Conservation (phyloP, 2,329 filamentous ascomycete species). For the Aspergillus terreus region DNA sequence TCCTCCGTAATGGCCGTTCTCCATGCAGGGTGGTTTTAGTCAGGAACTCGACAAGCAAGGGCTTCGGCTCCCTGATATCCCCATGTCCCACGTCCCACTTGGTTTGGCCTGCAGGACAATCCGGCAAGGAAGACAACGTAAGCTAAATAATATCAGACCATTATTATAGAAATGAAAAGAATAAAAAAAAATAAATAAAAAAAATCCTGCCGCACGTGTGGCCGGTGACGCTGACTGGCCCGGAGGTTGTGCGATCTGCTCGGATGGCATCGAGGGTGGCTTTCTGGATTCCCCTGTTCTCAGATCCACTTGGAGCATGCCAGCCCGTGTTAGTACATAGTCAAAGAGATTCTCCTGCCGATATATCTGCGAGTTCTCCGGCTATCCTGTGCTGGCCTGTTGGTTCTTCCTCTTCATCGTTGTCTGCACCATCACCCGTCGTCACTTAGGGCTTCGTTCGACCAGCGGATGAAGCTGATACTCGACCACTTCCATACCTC, state of each 20-base stretch:
- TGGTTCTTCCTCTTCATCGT: no score
- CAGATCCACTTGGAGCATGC: conserved; percentile 9
- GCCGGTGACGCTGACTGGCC: conserved; percentile 10
- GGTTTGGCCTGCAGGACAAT: conserved; percentile 12
- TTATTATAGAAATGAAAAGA: background rate
- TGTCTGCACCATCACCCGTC: no score
- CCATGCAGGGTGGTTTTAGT: conserved; percentile 8
- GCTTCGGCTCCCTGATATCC: conserved; percentile 2
- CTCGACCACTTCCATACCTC: no score
- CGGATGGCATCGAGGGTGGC: conserved; percentile 17
- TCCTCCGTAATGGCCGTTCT: background rate
- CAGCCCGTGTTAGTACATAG: conserved; percentile 9
- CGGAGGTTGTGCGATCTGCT: conserved; percentile 13
- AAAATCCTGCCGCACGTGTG: conserved; percentile 19
- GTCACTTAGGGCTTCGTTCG: no score
- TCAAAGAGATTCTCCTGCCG: background rate
- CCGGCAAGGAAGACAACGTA: conserved; percentile 16
- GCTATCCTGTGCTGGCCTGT: background rate
- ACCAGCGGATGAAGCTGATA: no score
- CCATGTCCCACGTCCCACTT: background rate
- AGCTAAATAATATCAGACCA: background rate
- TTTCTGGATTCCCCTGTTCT: conserved; percentile 10
- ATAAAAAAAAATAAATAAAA: background rate
- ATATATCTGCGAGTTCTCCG: background rate
- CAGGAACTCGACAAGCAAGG: conserved; percentile 17